Evolutionary conservation across 2,329 filamentous ascomycete species (phyloP).

Genomic region (Elsinoe arachidis): DNA sequence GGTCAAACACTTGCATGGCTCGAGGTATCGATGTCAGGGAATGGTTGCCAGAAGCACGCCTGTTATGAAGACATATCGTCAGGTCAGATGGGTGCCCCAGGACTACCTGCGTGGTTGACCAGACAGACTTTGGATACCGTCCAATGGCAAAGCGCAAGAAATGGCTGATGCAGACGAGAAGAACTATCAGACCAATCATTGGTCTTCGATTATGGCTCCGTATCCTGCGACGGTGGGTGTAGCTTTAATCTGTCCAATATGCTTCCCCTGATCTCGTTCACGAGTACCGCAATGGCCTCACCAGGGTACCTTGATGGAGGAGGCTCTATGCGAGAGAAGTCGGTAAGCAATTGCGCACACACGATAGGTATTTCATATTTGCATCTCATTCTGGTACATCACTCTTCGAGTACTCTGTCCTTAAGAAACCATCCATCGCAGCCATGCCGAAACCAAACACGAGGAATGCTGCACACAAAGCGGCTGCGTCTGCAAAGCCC

Average conservation of each 20-base stretch:
- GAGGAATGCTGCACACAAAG: neutral
- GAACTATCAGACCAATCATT: neutral
- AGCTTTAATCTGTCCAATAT: conserved; percentile 8
- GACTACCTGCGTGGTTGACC: neutral
- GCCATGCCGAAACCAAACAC: neutral
- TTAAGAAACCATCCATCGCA: neutral
- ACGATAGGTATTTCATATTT: neutral
- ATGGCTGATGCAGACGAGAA: neutral
- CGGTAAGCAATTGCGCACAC: neutral
- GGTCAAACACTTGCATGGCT: no score
- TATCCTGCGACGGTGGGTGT: neutral
- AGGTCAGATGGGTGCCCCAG: no score
- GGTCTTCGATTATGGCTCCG: neutral
- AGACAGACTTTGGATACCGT: neutral
- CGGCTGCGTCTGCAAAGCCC: conserved; percentile 2
- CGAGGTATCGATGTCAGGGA: no score
- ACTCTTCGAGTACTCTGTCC: neutral
- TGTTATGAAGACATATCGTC: no score
- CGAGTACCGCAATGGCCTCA: conserved; percentile 12
- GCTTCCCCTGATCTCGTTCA: neutral
- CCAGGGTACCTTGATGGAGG: conserved; percentile 13
- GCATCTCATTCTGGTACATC: neutral
- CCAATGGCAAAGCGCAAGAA: neutral
- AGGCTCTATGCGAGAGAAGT: neutral
- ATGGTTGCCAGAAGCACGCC: no score